Base-by-base conservation (phyloP, 306 rosid genomes). In the Prunus mira region DNA sequence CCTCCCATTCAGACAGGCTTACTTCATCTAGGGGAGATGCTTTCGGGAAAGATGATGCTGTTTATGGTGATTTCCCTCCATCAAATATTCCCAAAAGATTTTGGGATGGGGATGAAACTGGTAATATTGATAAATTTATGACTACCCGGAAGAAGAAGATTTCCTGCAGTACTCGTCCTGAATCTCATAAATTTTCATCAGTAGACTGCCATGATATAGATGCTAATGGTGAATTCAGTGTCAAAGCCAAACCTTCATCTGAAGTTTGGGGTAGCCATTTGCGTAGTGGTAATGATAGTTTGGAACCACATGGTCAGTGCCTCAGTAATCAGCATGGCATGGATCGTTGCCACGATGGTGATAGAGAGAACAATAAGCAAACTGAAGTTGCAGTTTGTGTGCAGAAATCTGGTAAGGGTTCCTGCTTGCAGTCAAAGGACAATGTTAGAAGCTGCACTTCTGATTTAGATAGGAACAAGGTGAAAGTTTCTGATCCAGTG, bases 1-100 rank as follows among this genome's bases (percentile, higher is more conserved):
- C 84, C 43, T 78, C 82, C 74, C 84, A 87, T 71, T 67, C 82
- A 61, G 82, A 81, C 57, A 87, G 77, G 86, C 72, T 69, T 74
- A 74, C 51, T 64, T 71, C 56, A 28, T 75, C 78, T 8, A 85
- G 49, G 54, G 68, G 73, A 72, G 85, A 84, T 80, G 76, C 43
- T 71, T 72, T 68, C 13, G 73, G 76, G 84, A 88, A 80, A 81
- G 84, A 24, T 73, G 87, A 67, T 78, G 47, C 81, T 15, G 54
- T 67, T 47, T 82, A 79, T 77, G 78, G 72, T 68, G 69, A 69
- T 67, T 76, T 76, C 71, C 78, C 78, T 65, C 62, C 78, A 30
- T 50, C 65, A 46, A 79, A 72, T 78, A 60, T 69, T 51, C 79
- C 83, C 55, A 82, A 61, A 73, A 80, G 72, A 80, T 70, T 54